A percentile compares a stretch with the other conserved stretches of the same genome.
These are phyloP conservation scores for Kodamaea laetipori DNA, from an alignment of 805 yeast species.

Conservation along the genomic window DNA sequence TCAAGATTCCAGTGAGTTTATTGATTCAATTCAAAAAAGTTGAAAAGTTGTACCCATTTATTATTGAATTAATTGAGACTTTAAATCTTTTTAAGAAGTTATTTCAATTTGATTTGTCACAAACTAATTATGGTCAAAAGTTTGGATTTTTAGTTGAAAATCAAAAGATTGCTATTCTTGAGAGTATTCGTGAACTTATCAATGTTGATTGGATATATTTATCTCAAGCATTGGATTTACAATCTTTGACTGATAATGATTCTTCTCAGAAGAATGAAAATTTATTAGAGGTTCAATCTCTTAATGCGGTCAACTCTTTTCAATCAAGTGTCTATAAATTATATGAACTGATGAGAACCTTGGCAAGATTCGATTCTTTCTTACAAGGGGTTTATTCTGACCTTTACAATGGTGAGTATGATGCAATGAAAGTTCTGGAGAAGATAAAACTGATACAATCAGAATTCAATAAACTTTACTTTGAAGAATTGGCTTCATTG, in stretches of 20 bases:
- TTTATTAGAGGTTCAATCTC: constrained; percentile 28
- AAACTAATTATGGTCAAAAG: constrained; percentile 40
- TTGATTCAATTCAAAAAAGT: constrained; percentile 50
- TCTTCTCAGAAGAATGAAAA: constrained; percentile 24
- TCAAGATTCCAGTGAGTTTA: constrained; percentile 58
- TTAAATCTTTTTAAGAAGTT: constrained; percentile 41
- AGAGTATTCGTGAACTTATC: constrained; percentile 34
- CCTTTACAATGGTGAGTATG: constrained; percentile 22
- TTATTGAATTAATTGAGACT: constrained; percentile 55
- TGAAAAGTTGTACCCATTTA: constrained; percentile 57
- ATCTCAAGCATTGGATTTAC: constrained; percentile 50
- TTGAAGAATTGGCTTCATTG: constrained; percentile 21
- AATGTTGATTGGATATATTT: constrained; percentile 56
- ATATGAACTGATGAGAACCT: constrained; percentile 20
- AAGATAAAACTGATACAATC: constrained; percentile 18
- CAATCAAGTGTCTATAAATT: constrained; percentile 26
- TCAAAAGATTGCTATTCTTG: constrained; percentile 35
- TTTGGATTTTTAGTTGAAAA: constrained; percentile 43
- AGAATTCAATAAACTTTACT: constrained; percentile 18
- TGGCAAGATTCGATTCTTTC: constrained; percentile 20
- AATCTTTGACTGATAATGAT: constrained; percentile 24
- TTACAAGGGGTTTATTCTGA: constrained; percentile 17
- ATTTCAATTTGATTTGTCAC: constrained; percentile 20
- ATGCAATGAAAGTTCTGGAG: constrained; percentile 13
- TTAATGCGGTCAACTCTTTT: constrained; percentile 25